phyloP scores from a whole-genome alignment of 2,329 filamentous ascomycete genomes.

The Colletotrichum neosansevieriae region DNA sequence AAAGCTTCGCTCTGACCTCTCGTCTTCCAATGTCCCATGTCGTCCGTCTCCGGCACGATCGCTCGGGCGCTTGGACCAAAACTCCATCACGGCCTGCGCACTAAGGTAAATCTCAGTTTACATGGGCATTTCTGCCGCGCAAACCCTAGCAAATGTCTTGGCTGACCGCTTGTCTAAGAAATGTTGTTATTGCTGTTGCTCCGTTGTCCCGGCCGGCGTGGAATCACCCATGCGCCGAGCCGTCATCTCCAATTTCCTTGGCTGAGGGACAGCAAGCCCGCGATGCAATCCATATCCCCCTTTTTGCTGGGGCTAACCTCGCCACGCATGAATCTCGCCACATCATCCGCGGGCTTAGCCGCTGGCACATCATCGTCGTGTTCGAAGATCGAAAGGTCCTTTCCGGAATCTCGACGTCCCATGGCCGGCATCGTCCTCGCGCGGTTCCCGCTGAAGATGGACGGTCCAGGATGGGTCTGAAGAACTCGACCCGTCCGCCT shows the following conservation, averaged over 20 bases:
- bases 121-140: neutral
- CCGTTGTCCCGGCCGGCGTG: neutral
- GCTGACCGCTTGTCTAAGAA: neutral
- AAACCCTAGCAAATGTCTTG: neutral
- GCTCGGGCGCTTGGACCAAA: too few relatives aligned
- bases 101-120: too few relatives aligned
- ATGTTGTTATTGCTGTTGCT: too few relatives aligned
- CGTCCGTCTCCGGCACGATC: too few relatives aligned
- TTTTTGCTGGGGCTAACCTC: conserved; percentile 77
- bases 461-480: conserved; percentile 53
- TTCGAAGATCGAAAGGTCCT: conserved; percentile 64
- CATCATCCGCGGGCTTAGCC: conserved; percentile 63
- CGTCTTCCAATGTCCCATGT: too few relatives aligned
- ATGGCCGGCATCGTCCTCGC: conserved; percentile 57
- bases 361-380: conserved; percentile 53
- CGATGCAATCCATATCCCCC: conserved; percentile 88
- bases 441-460: conserved; percentile 49
- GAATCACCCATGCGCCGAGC: conserved; percentile 16
- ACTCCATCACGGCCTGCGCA: too few relatives aligned
- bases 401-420: conserved; percentile 47
- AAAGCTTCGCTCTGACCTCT: too few relatives aligned
- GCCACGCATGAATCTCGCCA: conserved; percentile 79
- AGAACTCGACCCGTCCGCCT: conserved; percentile 57
- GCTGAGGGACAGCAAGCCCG: conserved; percentile 87
- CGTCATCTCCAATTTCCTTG: conserved; percentile 88